Evolutionary conservation across 164 flowering plant genomes (phyloP), one percentile per base, ranked within the genome.

Genomic region (Houttuynia cordata): DNA sequence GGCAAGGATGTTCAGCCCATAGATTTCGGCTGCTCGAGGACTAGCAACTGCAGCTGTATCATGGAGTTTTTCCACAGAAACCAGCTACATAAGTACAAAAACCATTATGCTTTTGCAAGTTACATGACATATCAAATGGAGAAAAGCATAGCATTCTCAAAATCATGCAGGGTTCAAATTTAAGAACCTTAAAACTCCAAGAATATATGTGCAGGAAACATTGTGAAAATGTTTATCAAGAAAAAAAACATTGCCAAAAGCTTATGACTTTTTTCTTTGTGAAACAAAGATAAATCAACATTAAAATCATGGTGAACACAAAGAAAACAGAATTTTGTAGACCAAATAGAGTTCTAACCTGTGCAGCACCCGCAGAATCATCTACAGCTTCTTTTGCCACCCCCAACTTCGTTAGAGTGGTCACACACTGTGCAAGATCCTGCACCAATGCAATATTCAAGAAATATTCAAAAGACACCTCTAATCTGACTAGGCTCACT

Each of bases 361-460:
- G 76, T 41, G 98, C 98, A 56, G 97, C 88, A 76, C 96, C 92
- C 54, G 97, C 99, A 68, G 97, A 87, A 67, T 93, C 97, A 75
- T 90, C 92, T 30, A 79, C 84, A 49, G 96, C 88, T 82, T 90
- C 99, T 73, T 92, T 82, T 49, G 83, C 87, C 70, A 93, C 77
- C 37, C 97, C 96, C 78, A 81, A 68, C 75, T 69, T 81, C 68
- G 94, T 83, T 52, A 93, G 67, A n/a, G 90, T 90, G 76, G 80
- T 68, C 70, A 87, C 99, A 79, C 99, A 93, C 64, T 93, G 99
- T 60, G 94, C 85, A 76, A 93, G 96, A 68, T 97, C 99, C 99
- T 93, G 79, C 52, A 74, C 37, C 37, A 30, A 2, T 30, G 37
- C 37, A 2, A 30, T 6, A 2, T 2, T 30, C 6, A 30, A 30